Base-by-base conservation (phyloP, 169 alveolate genomes). In the Pseudocohnilembus persalinus region DNA sequence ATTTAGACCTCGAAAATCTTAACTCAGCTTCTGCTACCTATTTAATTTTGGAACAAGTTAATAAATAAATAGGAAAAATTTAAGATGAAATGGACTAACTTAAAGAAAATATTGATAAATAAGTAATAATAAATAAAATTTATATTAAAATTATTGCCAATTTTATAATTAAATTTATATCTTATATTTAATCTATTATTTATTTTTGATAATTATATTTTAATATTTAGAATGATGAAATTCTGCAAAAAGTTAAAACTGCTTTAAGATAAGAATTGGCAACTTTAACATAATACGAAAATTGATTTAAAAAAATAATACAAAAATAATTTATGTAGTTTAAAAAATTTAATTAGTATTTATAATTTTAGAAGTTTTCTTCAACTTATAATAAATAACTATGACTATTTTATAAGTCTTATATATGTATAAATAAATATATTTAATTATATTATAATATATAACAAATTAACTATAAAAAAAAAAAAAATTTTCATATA, bases 1-100 rank as follows among this genome's bases (percentile, higher is more conserved):
- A 77, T 77, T 49, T 79, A 49, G 84, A 79, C 49, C 26, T 79
- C 11, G 84, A 79, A 34, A 73, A 27, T 1, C 1, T 1, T 16
- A 64, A 25, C 24, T 31, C 74, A 86, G 87, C 79, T 81, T 86
- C 90, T 11, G 72, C 87, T 0, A 86, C 90, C 0, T 86, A 30
- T 64, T 63, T 72, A 80, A 34, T 86, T 20, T 31, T 86, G 29
- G 90, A 86, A 32, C 31, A 86, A 63, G 77, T 86, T 29, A 86
- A 86, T 76, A 82, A 86, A 31, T 29, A 81, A 35, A 31, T 86
- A 29, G 30, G 68, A 15, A 81, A 33, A 81, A 68, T 73, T 26
- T 68, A 72, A 68, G 29, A 34, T 27, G 16, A 73, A 81, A 30
- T 73, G 29, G 0, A 27, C 26, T 26, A 31, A 26, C 16, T 81